Conservation (phyloP, 169 alveolate species). For the Plasmodium gaboni region DNA sequence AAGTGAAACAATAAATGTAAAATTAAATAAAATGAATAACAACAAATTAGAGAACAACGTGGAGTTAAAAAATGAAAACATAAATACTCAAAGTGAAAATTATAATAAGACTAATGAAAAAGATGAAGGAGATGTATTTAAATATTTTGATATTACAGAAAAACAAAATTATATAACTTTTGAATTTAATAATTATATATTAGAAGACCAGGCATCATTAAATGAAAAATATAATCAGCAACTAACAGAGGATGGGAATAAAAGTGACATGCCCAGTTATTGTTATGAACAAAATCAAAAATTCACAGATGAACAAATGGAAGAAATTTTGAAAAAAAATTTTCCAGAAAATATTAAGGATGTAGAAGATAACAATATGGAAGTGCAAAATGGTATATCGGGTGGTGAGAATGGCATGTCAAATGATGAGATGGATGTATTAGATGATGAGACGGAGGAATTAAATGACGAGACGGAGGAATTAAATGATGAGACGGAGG, state of each 20-base stretch:
- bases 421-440: not conserved
- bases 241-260: not conserved
- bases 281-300: not conserved
- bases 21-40: too few relatives aligned
- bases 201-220: conserved; percentile 9
- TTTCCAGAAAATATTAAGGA: not conserved
- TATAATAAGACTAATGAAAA: not conserved
- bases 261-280: not conserved
- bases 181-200: conserved; percentile 30
- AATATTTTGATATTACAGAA: conserved; percentile 52
- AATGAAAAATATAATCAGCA: not conserved
- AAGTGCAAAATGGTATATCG: not conserved
- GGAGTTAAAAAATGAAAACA: not conserved
- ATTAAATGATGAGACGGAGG: not conserved
- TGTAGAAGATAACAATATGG: too few relatives aligned
- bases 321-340: not conserved
- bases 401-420: not conserved
- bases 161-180: conserved; percentile 43
- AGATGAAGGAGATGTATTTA: conserved; percentile 14
- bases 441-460: not conserved
- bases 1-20: too few relatives aligned
- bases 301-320: not conserved
- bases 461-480: not conserved
- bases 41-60: not conserved
- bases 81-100: not conserved